Evolutionary conservation across 169 alveolate genomes (phyloP).

Genomic region (Toxoplasma gondii): DNA sequence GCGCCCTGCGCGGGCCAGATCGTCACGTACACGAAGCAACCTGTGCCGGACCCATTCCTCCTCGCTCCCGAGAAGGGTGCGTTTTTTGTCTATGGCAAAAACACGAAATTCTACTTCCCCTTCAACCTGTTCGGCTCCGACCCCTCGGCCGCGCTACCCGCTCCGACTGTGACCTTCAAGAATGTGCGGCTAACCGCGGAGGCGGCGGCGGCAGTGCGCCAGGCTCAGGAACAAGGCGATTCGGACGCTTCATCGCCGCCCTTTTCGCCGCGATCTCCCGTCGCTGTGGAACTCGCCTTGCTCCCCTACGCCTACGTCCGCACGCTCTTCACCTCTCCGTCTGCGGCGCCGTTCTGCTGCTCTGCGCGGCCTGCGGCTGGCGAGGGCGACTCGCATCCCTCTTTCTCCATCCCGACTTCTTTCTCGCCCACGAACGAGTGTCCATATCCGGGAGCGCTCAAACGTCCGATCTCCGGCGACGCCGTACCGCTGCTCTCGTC

Average conservation of each 20-base stretch:
- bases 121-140: background rate
- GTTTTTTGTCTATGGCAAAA: slow-evolving; percentile 22
- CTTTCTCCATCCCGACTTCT: background rate
- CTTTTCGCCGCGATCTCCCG: slow-evolving; percentile 20
- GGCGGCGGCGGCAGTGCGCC: background rate
- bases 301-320: background rate
- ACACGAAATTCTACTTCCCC: background rate
- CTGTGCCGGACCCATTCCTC: background rate
- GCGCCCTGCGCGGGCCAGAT: slow-evolving; percentile 9
- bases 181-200: slow-evolving; percentile 7
- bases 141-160: background rate
- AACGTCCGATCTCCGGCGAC: background rate
- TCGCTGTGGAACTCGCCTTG: slow-evolving; percentile 7
- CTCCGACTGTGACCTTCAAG: background rate
- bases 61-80: background rate
- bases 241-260: background rate
- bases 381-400: background rate
- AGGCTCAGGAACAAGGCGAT: background rate
- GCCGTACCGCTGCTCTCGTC: background rate
- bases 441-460: background rate
- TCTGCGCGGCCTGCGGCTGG: background rate
- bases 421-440: background rate
- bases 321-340: background rate
- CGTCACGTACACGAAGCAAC: background rate
- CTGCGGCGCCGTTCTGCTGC: slow-evolving; percentile 44